Percentiles rank a stretch among this genome's conserved stretches.
phyloP scores from a whole-genome alignment of 2,329 filamentous ascomycete genomes.

The Apiospora saccharicola region DNA sequence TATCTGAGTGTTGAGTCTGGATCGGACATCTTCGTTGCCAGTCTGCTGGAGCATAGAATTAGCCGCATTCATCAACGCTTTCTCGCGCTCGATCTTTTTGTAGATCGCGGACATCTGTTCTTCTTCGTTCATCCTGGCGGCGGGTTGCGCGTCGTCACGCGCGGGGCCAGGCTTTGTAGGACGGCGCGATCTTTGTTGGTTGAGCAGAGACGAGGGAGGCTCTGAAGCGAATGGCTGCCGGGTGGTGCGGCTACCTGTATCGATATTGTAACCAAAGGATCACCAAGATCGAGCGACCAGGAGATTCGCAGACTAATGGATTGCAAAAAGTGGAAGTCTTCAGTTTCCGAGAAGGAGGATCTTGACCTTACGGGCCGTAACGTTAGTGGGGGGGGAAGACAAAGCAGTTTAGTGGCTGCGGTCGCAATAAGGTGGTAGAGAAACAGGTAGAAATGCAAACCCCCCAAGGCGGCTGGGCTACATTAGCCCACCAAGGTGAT shows the following conservation, averaged over 20 bases:
- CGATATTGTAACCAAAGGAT: slow-evolving; percentile 11
- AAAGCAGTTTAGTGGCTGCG: slow-evolving; percentile 22
- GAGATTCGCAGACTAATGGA: slow-evolving; percentile 11
- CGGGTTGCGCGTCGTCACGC: slow-evolving; percentile 47
- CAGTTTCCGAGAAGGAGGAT: slow-evolving; percentile 19
- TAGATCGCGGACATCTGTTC: slow-evolving; percentile 80
- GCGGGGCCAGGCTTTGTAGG: slow-evolving; percentile 37
- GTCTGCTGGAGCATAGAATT: slow-evolving; percentile 96
- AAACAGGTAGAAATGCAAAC: slow-evolving; percentile 18
- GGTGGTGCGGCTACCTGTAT: background rate
- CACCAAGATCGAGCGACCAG: slow-evolving; percentile 17
- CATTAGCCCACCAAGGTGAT: slow-evolving; percentile 18
- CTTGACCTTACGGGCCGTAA: slow-evolving; percentile 22
- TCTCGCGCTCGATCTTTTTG: slow-evolving; percentile 98
- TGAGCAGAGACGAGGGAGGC: slow-evolving; percentile 13
- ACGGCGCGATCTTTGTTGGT: slow-evolving; percentile 16
- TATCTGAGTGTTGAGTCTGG: slow-evolving; percentile 91
- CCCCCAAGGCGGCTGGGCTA: slow-evolving; percentile 20
- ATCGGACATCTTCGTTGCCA: slow-evolving; percentile 89
- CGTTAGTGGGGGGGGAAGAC: slow-evolving; percentile 18
- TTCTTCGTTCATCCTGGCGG: slow-evolving; percentile 67
- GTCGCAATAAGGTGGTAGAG: slow-evolving; percentile 20
- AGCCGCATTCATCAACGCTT: slow-evolving; percentile 91
- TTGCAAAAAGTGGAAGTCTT: slow-evolving; percentile 20
- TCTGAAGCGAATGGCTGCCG: slow-evolving; percentile 9